Conservation (phyloP, 768 basidiomycete species). For the Hericium rajendrae region DNA sequence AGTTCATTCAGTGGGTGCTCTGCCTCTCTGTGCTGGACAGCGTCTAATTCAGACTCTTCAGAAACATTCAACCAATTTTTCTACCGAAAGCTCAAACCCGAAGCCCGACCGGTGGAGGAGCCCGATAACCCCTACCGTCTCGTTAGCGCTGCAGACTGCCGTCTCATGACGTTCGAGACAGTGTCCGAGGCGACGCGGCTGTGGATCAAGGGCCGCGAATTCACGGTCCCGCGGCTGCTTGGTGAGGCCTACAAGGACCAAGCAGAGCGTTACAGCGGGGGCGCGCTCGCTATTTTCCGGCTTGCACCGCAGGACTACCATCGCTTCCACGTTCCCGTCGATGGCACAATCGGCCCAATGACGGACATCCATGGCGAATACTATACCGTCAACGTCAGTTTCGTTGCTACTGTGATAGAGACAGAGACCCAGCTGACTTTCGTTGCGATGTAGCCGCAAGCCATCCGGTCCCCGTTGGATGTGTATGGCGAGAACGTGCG, state of each 20-base stretch:
- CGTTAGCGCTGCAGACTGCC: conserved; percentile 89
- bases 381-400: conserved; percentile 83
- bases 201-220: conserved; percentile 98
- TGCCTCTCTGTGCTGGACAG: background rate
- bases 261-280: conserved; percentile 64
- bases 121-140: conserved; percentile 70
- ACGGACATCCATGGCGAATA: conserved; percentile 83
- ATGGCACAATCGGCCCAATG: conserved; percentile 77
- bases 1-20: conserved; percentile 62
- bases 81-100: conserved; percentile 74
- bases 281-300: conserved; percentile 82
- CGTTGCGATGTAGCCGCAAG: conserved; percentile 58
- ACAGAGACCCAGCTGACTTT: background rate
- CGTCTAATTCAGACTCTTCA: conserved; percentile 17
- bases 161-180: conserved; percentile 89
- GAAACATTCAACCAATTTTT: conserved; percentile 94
- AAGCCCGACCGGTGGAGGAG: conserved; percentile 63
- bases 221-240: conserved; percentile 69
- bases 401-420: conserved; percentile 5
- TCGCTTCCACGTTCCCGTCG: conserved; percentile 84
- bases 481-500: conserved; percentile 93
- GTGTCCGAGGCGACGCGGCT: conserved; percentile 77
- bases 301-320: conserved; percentile 95
- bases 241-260: conserved; percentile 69
- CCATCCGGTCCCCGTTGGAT: conserved; percentile 80